Evolutionary conservation across 2,329 filamentous ascomycete species (phyloP), one percentile per base, ranked within the genome.

Genomic region (Keithomyces neogunnii): DNA sequence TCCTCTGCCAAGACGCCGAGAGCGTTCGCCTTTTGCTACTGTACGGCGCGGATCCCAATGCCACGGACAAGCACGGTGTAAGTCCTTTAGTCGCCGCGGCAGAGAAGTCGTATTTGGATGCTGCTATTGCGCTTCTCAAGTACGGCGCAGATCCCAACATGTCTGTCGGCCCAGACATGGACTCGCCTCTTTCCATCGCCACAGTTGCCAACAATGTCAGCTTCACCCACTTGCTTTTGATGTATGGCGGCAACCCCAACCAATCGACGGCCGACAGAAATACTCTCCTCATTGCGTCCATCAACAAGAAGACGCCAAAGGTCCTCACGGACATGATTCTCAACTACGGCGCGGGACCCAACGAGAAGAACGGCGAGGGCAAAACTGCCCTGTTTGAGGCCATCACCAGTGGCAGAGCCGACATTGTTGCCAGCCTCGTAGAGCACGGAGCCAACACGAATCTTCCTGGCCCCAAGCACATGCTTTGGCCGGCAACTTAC

Each of bases 381-480:
- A 80, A 81, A 56, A 83, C 81, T 0, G 75, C 83, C 0, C 70
- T 87, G 2, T 84, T 84, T 62, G 75, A 80, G 56, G 80, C 82
- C 4, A 81, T 86, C 49, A 72, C 74, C 47, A 69, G 70, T 19
- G 74, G 73, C 9, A 74, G 83, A 5, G 66, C 75, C 47, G 81
- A 85, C 52, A 69, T 85, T 1, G 76, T 84, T 53, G 71, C 66
- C 7, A 63, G 62, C 2, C 66, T 75, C 32, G 61, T 75, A 3
- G 67, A 85, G 48, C 74, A 82, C 50, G 76, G 78, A 3, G 85
- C 84, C 2, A 77, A 86, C 58, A 77, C 83, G 7, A 88, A 88
- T 61, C 69, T 86, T 5, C 84, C 84, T 1, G 83, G 81, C 1
- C 82, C 83, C 9, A 85, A 86, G 64, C 80, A 87, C 67, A 78